These are phyloP conservation scores for Pyrus bretschneideri DNA, from an alignment of 306 rosid genomes.

Conservation along the genomic window DNA sequence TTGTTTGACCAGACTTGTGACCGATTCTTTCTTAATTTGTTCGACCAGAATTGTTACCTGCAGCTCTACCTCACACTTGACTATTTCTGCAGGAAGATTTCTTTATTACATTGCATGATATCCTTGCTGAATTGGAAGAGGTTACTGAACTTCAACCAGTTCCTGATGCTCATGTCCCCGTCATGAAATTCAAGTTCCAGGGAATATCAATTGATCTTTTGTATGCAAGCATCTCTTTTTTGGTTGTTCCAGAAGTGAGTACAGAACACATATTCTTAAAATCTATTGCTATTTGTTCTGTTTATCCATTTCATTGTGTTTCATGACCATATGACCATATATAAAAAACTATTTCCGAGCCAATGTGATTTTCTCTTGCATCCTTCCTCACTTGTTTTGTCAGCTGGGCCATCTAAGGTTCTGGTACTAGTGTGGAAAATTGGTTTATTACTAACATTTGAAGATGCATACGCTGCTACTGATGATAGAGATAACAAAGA, in stretches of 20 bases:
- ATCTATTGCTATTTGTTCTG: neutral
- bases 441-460: neutral
- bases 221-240: constrained; percentile 79
- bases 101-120: constrained; percentile 68
- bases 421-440: neutral
- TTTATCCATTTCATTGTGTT: neutral
- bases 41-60: neutral
- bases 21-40: neutral
- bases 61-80: constrained; percentile 18
- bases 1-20: too few species aligned
- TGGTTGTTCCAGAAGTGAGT: constrained; percentile 93
- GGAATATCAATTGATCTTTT: constrained; percentile 90
- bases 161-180: constrained; percentile 95
- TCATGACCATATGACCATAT: neutral
- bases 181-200: constrained; percentile 89
- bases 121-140: constrained; percentile 75
- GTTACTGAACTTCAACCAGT: constrained; percentile 88
- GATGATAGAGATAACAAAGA: neutral
- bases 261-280: neutral
- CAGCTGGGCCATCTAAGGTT: neutral
- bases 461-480: constrained; percentile 6
- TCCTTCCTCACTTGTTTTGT: neutral
- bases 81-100: constrained; percentile 71
- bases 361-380: neutral
- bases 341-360: neutral